Base-by-base conservation (phyloP, 306 rosid species). In the Acacia acuminata region DNA sequence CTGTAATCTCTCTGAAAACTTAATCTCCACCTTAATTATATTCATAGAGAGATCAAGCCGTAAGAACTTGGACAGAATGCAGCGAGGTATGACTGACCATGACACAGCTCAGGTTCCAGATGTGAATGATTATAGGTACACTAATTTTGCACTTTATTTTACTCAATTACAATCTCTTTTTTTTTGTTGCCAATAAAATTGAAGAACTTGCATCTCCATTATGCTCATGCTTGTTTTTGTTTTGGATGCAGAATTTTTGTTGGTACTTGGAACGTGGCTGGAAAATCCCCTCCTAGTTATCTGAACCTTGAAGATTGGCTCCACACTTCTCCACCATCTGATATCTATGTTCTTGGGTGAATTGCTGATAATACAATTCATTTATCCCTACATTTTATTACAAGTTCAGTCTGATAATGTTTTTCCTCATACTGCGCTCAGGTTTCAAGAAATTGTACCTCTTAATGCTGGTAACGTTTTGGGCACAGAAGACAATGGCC, bases 381-480 rank as follows among this genome's bases (percentile, higher is more conserved):
- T 73, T 85, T n/a, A 43, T 74, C 56, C 38, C 76, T 24, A n/a
- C 7, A 20, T 43, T 51, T 60, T 44, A 71, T 38, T 75, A 76
- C 80, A 17, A 51, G 66, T 76, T 77, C 30, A 22, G 47, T 83
- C 22, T 77, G 60, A 77, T 80, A 53, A 22, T 76, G 24, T 60
- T 51, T 85, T 75, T 43, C 34, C 24, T 55, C 81, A 27, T 74
- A 66, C 65, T 79, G 71, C 61, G 67, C 73, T 81, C 90, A 96
- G 99, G 89, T 96, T 96, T 88, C 99, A 96, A 86, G 99, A 96
- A 90, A 92, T 96, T 79, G 99, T 96, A 55, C 99, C 99, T 77
- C 89, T 96, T 80, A 96, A 96, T 91, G 99, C 99, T 61, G 99
- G 99, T 36, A 96, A 96, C 79, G 98, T 96, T 81, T 86, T 96